These are phyloP conservation scores for Euryodendron excelsum DNA, from an alignment of 148 eudicot species.

Conservation along the genomic window DNA sequence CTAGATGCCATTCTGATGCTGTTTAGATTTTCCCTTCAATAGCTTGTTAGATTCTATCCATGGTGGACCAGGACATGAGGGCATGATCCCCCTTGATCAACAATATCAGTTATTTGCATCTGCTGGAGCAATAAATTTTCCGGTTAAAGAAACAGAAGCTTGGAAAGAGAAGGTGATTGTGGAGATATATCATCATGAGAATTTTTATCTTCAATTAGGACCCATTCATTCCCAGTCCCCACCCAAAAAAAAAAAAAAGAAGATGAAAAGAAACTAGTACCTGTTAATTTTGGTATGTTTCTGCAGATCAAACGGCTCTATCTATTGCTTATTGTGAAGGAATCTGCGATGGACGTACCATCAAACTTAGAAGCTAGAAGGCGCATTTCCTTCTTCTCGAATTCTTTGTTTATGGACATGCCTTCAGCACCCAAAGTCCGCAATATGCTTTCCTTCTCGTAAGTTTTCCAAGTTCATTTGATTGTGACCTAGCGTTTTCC, in stretches of 20 bases:
- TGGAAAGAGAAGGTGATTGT: conserved; percentile 90
- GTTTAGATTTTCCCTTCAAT: conserved; percentile 1
- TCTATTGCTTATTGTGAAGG: conserved; percentile 90
- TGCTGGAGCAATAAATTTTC: conserved; percentile 85
- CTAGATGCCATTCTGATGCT: conserved; percentile 12
- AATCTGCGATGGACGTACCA: conserved; percentile 98
- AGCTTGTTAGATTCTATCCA: conserved; percentile 66
- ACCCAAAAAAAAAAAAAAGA: neutral
- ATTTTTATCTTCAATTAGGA: neutral
- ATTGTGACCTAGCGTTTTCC: neutral
- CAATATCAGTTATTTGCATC: conserved; percentile 87
- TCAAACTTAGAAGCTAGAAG: conserved; percentile 95
- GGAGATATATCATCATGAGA: neutral
- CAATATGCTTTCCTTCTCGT: conserved; percentile 99
- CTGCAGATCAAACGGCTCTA: conserved; percentile 83
- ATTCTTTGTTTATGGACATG: conserved; percentile 98
- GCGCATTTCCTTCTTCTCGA: conserved; percentile 92
- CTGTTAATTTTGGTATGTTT: conserved; percentile 2
- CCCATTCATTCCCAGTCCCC: no score
- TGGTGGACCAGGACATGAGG: conserved; percentile 63
- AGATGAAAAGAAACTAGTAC: neutral
- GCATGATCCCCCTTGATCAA: conserved; percentile 61
- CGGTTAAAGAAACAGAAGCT: conserved; percentile 78
- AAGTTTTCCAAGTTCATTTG: conserved; percentile 27
- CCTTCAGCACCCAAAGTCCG: conserved; percentile 96